A percentile compares a stretch with the other conserved stretches of the same genome.
These are phyloP conservation scores for Corymbia maculata DNA, from an alignment of 345 rosid genomes.

Conservation along the genomic window DNA sequence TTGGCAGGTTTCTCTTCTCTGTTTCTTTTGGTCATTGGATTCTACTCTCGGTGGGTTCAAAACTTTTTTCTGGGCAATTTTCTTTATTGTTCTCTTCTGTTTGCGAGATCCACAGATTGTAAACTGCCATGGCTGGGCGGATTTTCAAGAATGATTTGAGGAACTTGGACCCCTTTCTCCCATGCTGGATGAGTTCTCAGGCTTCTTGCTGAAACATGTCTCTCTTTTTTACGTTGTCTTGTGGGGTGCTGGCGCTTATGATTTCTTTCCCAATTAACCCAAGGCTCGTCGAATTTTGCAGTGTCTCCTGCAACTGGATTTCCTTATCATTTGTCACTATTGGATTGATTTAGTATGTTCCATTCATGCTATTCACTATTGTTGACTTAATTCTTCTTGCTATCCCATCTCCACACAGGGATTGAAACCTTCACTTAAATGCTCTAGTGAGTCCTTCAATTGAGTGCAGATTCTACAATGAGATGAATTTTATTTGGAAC, in stretches of 20 bases:
- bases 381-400: neutral
- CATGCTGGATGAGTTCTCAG: constrained; percentile 86
- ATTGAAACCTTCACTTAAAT: constrained; percentile 92
- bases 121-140: neutral
- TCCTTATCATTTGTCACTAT: constrained; percentile 45
- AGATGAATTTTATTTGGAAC: no score
- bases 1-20: no score
- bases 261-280: neutral
- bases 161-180: constrained; percentile 72
- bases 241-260: neutral
- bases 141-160: constrained; percentile 59
- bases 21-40: neutral
- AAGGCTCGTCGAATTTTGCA: constrained; percentile 14
- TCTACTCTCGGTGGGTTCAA: neutral
- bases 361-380: neutral
- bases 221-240: neutral
- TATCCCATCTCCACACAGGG: constrained; percentile 26
- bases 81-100: neutral
- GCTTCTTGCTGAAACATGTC: constrained; percentile 7
- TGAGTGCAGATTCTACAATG: no score
- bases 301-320: constrained; percentile 91
- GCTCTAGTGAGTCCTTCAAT: constrained; percentile 33
- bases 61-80: neutral
- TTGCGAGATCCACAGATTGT: no score
- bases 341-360: neutral